These are phyloP conservation scores for Aspergillus haitiensis DNA, from an alignment of 495 filamentous ascomycete species.

Conservation along the genomic window DNA sequence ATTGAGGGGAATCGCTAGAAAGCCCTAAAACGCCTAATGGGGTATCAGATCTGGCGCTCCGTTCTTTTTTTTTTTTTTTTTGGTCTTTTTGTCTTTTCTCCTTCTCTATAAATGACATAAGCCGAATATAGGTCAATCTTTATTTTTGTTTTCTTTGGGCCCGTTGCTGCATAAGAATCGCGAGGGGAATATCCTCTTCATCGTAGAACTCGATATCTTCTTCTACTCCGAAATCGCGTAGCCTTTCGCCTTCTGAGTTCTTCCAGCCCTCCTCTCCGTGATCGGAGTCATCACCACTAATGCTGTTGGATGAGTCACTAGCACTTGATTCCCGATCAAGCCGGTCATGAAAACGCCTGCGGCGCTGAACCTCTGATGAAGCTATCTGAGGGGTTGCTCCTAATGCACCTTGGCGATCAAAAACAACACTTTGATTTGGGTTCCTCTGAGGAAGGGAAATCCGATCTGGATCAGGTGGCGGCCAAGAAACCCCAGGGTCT, in stretches of 20 bases:
- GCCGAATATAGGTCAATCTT: too few relatives aligned
- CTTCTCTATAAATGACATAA: too few relatives aligned
- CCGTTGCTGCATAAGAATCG: slow-evolving; percentile 35
- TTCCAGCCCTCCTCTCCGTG: slow-evolving; percentile 69
- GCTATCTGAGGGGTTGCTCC: slow-evolving; percentile 48
- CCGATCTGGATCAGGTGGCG: slow-evolving; percentile 87
- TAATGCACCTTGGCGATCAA: slow-evolving; percentile 55
- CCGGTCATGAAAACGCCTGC: slow-evolving; percentile 54
- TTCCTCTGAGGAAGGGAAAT: slow-evolving; percentile 50
- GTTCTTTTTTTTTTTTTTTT: too few relatives aligned
- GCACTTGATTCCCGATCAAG: slow-evolving; percentile 42
- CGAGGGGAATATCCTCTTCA: slow-evolving; percentile 80
- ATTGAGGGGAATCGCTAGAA: slow-evolving; percentile 63
- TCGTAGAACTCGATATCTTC: slow-evolving; percentile 77
- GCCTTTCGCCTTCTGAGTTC: slow-evolving; percentile 79
- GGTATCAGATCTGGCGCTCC: too few relatives aligned
- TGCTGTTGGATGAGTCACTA: slow-evolving; percentile 25
- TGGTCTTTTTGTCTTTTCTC: too few relatives aligned
- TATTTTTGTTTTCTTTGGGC: slow-evolving; percentile 13
- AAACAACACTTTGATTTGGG: slow-evolving; percentile 36
- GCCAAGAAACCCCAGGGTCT: slow-evolving; percentile 67
- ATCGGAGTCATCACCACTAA: slow-evolving; percentile 34
- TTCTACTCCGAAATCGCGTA: slow-evolving; percentile 90
- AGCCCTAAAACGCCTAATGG: slow-evolving; percentile 19
- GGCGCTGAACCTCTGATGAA: slow-evolving; percentile 37